Conservation (phyloP, 2,329 filamentous ascomycete species). For the Sordariomycetes sp. region DNA sequence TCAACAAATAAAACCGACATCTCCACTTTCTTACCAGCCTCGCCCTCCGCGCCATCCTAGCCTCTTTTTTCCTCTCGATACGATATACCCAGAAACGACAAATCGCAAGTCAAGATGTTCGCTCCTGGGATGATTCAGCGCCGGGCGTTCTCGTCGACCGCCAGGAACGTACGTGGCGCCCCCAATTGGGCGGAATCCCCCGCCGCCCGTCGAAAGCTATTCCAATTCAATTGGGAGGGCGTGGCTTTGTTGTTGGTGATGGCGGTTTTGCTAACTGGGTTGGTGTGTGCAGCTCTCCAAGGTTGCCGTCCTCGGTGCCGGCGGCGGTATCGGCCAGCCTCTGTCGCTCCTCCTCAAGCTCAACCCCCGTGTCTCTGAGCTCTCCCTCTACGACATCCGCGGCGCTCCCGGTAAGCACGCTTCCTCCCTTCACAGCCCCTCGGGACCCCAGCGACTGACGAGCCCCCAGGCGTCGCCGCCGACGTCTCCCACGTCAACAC, state of each 20-base stretch:
- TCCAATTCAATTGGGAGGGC: too few relatives aligned
- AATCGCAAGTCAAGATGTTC: constrained; percentile 52
- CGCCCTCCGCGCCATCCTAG: background rate
- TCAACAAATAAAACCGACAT: background rate
- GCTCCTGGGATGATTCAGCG: constrained; percentile 59
- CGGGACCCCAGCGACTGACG: constrained; percentile 9
- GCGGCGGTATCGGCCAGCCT: constrained; percentile 96
- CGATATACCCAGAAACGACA: background rate
- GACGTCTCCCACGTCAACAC: constrained; percentile 99
- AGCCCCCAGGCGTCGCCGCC: constrained; percentile 74
- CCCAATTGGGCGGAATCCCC: constrained; percentile 1
- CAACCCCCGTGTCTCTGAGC: constrained; percentile 86
- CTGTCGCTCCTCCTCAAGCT: constrained; percentile 97
- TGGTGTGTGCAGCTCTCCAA: constrained; percentile 65
- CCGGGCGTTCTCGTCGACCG: constrained; percentile 72
- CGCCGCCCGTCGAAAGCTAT: background rate
- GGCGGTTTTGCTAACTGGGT: background rate
- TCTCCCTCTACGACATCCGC: constrained; percentile 96
- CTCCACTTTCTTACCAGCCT: background rate
- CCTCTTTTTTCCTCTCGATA: background rate
- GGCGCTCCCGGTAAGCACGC: constrained; percentile 69
- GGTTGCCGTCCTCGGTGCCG: constrained; percentile 93
- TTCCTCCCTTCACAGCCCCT: background rate
- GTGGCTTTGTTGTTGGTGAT: background rate
- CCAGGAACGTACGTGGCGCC: constrained; percentile 53